A percentile compares a stretch with the other conserved stretches of the same genome.
Conservation (phyloP, 768 basidiomycete species). For the Rubroboletus pulcherrimus region DNA sequence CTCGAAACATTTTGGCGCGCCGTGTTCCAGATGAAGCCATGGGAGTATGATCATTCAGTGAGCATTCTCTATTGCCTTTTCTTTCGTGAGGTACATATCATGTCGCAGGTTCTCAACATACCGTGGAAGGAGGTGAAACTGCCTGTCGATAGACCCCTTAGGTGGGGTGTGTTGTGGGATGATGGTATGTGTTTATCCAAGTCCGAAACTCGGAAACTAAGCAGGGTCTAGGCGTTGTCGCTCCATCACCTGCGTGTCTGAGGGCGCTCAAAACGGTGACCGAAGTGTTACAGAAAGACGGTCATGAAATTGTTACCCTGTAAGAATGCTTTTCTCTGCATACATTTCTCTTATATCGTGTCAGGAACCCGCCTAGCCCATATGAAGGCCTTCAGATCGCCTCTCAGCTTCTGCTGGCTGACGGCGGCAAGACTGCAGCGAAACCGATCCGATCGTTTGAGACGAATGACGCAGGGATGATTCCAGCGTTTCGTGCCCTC, state of each 20-base stretch:
- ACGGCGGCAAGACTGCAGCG: conserved; percentile 40
- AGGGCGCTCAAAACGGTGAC: conserved; percentile 51
- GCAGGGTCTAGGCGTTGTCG: conserved; percentile 47
- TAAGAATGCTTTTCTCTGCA: conserved; percentile 19
- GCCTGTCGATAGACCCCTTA: conserved; percentile 46
- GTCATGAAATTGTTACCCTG: conserved; percentile 55
- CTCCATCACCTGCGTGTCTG: conserved; percentile 55
- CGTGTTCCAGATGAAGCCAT: conserved; percentile 57
- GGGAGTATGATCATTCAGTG: conserved; percentile 59
- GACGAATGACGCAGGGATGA: conserved; percentile 47
- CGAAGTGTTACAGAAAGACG: conserved; percentile 39
- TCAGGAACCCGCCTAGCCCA: conserved; percentile 39
- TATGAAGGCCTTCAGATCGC: conserved; percentile 51
- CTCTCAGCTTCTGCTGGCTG: conserved; percentile 50
- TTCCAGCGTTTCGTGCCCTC: conserved; percentile 37
- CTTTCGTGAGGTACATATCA: neutral
- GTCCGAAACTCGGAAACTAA: neutral
- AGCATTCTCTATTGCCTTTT: neutral
- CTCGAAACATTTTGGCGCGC: conserved; percentile 64
- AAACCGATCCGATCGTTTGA: conserved; percentile 39
- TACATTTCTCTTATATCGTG: neutral
- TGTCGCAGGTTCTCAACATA: conserved; percentile 30
- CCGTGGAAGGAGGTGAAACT: conserved; percentile 38
- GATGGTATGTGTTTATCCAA: conserved; percentile 40
- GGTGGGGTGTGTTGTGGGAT: conserved; percentile 63